A percentile compares a stretch with the other conserved stretches of the same genome.
Conservation (phyloP, 345 rosid genomes). For the Sonneratia caseolaris region DNA sequence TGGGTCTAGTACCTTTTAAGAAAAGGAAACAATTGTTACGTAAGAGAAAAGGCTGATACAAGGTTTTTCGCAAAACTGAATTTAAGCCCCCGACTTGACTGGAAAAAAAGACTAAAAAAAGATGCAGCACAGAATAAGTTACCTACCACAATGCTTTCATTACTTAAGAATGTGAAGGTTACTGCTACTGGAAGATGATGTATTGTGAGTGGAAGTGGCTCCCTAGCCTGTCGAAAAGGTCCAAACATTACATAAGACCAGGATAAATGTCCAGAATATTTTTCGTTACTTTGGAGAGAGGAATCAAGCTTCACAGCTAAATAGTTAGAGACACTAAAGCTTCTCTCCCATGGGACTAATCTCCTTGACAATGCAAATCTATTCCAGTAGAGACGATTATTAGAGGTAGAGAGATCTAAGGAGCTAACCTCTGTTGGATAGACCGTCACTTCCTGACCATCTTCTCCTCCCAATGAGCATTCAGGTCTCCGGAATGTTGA, state of each 20-base stretch:
- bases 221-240: slow-evolving; percentile 45
- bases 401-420: slow-evolving; percentile 1
- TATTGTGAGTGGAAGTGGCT: slow-evolving; percentile 80
- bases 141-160: slow-evolving; percentile 56
- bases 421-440: slow-evolving; percentile 79
- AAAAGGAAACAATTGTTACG: background rate
- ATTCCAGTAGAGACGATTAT: background rate
- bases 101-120: background rate
- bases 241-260: background rate
- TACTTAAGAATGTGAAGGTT: slow-evolving; percentile 68
- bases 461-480: slow-evolving; percentile 80
- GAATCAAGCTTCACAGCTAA: background rate
- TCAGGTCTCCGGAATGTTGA: slow-evolving; percentile 88
- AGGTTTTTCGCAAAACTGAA: background rate
- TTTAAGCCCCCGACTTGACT: background rate
- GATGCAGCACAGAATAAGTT: background rate
- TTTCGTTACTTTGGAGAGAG: background rate
- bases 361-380: background rate
- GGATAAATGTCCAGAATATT: background rate
- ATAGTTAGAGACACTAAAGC: background rate
- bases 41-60: background rate
- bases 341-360: background rate
- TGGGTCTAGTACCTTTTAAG: slow-evolving; percentile 50
- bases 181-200: slow-evolving; percentile 96
- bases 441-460: slow-evolving; percentile 60